Conservation (phyloP, 1,284 basidiomycete genomes). For the Pseudozyma pruni region DNA sequence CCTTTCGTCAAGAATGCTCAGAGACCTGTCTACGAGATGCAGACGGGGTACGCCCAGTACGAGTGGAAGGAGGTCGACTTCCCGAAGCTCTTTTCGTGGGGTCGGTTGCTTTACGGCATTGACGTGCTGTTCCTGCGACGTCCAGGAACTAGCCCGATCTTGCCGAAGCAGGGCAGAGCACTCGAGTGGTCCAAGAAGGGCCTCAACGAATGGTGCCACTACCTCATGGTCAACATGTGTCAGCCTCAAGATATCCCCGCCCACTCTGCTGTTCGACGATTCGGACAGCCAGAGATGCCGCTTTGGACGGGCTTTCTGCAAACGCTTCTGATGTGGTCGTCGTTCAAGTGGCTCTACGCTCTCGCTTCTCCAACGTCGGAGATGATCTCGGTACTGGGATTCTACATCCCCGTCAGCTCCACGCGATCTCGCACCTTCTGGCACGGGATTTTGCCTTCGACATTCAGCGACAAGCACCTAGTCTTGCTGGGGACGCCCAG, state of each 20-base stretch:
- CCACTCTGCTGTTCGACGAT: slow-evolving; percentile 32
- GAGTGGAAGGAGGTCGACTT: slow-evolving; percentile 32
- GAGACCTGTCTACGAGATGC: slow-evolving; percentile 12
- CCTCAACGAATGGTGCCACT: slow-evolving; percentile 31
- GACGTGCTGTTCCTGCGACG: slow-evolving; percentile 24
- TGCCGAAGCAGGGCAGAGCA: slow-evolving; percentile 24
- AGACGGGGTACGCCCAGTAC: slow-evolving; percentile 10
- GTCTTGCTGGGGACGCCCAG: slow-evolving; percentile 7
- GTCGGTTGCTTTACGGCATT: slow-evolving; percentile 20
- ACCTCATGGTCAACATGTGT: slow-evolving; percentile 21
- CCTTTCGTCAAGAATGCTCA: slow-evolving; percentile 15
- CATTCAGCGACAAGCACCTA: slow-evolving; percentile 5
- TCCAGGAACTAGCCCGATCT: slow-evolving; percentile 20
- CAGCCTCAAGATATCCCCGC: slow-evolving; percentile 17
- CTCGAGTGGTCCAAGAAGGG: slow-evolving; percentile 33
- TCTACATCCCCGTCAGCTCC: slow-evolving; percentile 24
- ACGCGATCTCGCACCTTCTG: background rate
- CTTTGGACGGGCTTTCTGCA: slow-evolving; percentile 12
- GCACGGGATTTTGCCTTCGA: slow-evolving; percentile 10
- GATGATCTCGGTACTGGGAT: slow-evolving; percentile 18
- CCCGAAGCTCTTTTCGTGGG: slow-evolving; percentile 10
- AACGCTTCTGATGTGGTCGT: slow-evolving; percentile 5
- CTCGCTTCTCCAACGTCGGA: slow-evolving; percentile 20
- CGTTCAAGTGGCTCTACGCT: slow-evolving; percentile 25
- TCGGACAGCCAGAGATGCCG: slow-evolving; percentile 37